A percentile compares a stretch with the other conserved stretches of the same genome.
phyloP scores from a whole-genome alignment of 2,329 filamentous ascomycete species.

The Bimuria novae-zelandiae region DNA sequence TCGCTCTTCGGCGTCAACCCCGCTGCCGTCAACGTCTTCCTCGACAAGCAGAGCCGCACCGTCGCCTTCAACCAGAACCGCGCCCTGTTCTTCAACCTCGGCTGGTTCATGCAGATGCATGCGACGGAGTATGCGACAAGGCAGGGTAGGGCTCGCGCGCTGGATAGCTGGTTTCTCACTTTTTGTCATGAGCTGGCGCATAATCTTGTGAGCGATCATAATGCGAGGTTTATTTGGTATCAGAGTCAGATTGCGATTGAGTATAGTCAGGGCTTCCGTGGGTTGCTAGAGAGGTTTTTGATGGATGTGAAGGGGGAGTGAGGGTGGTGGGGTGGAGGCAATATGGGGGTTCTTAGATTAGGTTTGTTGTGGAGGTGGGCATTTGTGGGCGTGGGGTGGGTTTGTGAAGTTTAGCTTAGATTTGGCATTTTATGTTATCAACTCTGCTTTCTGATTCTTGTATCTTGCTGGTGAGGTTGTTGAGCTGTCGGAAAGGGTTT shows the following conservation, averaged over 20 bases:
- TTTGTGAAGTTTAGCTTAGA: too few species aligned
- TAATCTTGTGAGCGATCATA: slow-evolving; percentile 80
- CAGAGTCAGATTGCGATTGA: slow-evolving; percentile 46
- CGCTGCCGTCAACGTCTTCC: slow-evolving; percentile 80
- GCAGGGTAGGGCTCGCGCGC: slow-evolving; percentile 48
- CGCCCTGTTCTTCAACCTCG: slow-evolving; percentile 90
- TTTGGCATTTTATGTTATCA: too few species aligned
- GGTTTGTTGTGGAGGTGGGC: too few species aligned
- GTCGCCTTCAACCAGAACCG: slow-evolving; percentile 92
- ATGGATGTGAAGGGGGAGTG: slow-evolving; percentile 14
- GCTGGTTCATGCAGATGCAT: slow-evolving; percentile 84
- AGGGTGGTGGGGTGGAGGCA: background rate
- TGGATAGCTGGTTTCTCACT: slow-evolving; percentile 93
- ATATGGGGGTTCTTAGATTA: too few species aligned
- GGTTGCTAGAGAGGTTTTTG: slow-evolving; percentile 30
- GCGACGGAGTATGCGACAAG: slow-evolving; percentile 25
- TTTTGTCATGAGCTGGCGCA: slow-evolving; percentile 94
- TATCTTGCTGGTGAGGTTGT: too few species aligned
- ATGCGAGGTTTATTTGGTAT: slow-evolving; percentile 45
- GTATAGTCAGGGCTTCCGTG: slow-evolving; percentile 38
- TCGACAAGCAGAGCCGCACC: slow-evolving; percentile 75
- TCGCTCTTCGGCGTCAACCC: slow-evolving; percentile 68
- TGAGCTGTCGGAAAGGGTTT: too few species aligned
- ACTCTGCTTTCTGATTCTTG: too few species aligned
- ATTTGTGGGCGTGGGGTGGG: too few species aligned